Conservation (phyloP, 2,329 filamentous ascomycete species). For the Alternaria panax region DNA sequence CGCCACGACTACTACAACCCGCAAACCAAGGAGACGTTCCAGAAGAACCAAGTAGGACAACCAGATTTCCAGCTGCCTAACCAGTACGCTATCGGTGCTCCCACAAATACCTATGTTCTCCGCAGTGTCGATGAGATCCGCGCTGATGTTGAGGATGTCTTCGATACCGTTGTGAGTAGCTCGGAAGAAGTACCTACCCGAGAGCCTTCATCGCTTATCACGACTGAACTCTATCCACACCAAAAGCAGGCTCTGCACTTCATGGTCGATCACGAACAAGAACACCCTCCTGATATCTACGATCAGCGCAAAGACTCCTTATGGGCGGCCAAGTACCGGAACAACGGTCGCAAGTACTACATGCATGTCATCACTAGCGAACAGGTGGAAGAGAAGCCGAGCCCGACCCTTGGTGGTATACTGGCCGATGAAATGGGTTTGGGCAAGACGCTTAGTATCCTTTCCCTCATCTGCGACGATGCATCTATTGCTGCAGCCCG, state of each 20-base stretch:
- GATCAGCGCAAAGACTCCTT: conserved; percentile 74
- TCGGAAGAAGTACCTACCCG: conserved; percentile 75
- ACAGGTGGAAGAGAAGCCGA: conserved; percentile 43
- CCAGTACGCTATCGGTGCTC: conserved; percentile 15
- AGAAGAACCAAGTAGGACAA: conserved; percentile 22
- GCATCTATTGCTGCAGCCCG: conserved; percentile 67
- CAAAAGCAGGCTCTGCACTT: conserved; percentile 92
- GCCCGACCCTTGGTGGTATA: conserved; percentile 54
- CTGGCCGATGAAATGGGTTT: conserved; percentile 62
- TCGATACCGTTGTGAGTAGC: conserved; percentile 79
- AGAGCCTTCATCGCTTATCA: conserved; percentile 71
- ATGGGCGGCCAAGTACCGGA: conserved; percentile 71
- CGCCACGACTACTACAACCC: conserved; percentile 78
- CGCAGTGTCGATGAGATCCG: conserved; percentile 77
- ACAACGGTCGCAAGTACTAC: conserved; percentile 68
- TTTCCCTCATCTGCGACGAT: conserved; percentile 73
- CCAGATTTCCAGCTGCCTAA: conserved; percentile 21
- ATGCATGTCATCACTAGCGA: conserved; percentile 84
- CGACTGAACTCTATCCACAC: conserved; percentile 74
- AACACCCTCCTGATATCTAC: conserved; percentile 65
- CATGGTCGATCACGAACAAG: conserved; percentile 79
- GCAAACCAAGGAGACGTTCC: conserved; percentile 55
- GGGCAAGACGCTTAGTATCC: conserved; percentile 72
- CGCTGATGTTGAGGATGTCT: conserved; percentile 83
- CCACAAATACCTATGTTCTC: conserved; percentile 25